Base-by-base conservation (phyloP, 768 basidiomycete species). In the Calocybe gangraenosa region DNA sequence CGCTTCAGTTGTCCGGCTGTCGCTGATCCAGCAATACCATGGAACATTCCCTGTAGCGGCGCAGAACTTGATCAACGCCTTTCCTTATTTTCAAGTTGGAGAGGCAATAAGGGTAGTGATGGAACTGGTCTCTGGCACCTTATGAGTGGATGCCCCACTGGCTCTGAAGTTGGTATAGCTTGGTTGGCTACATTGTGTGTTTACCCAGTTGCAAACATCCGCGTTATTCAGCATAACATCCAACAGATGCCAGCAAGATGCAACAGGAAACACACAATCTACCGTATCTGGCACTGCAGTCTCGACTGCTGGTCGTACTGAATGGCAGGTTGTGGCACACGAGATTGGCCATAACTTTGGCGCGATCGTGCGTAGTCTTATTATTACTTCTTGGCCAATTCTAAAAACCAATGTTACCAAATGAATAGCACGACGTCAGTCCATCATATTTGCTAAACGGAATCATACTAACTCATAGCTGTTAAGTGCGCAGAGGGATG, bases 331-430 rank as follows among this genome's bases (percentile, higher is more conserved):
- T 39, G 71, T 90, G 22, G 76, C 87, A 18, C 88, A 92, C 61
- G 88, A 91, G 61, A 87, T 82, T 46, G 87, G 87, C 13, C 86
- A 88, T 62, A 93, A 92, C 57, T 91, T 94, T 64, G 90, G 92
- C 37, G 89, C 89, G 14, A 92, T 92, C 51, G 84, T 87, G 56
- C 65, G 84, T 76, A 4, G 28, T 46, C 10, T 37, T 30, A 8
- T 28, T 34, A 32, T 18, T 30, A n/a, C n/a, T 55, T 34, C 47
- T 46, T 21, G 19, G 3, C 28, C 21, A 39, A 35, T 38, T 32
- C 13, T 40, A 46, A 44, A 37, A 18, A 33, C 40, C 42, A 45
- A 54, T n/a, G 53, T 53, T 37, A 49, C 37, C 48, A 11, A 40
- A 20, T 46, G 55, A 55, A 46, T 52, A 82, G 81, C 81, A 82